Evolutionary conservation across 2,329 filamentous ascomycete genomes (phyloP).

Genomic region (Aspergillus spinulosporus): DNA sequence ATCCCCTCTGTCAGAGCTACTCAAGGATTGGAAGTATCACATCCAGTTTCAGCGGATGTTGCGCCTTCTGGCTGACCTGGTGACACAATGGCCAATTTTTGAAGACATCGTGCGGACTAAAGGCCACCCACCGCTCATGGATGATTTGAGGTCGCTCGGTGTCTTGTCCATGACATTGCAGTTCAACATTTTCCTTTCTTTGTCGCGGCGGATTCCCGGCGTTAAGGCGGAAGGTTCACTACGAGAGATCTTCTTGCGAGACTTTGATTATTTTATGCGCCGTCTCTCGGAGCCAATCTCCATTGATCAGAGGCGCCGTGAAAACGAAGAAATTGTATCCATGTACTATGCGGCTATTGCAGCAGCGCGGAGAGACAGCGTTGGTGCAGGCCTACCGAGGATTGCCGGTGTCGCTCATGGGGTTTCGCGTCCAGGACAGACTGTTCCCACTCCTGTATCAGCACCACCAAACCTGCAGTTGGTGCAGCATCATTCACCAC

Average conservation of each 20-base stretch:
- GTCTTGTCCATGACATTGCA: conserved; percentile 56
- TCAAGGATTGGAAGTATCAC: conserved; percentile 36
- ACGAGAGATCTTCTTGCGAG: conserved; percentile 22
- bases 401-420: background rate
- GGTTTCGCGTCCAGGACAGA: background rate
- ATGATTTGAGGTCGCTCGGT: conserved; percentile 55
- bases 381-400: background rate
- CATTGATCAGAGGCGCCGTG: conserved; percentile 9
- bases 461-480: background rate
- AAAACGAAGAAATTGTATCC: conserved; percentile 20
- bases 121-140: conserved; percentile 57
- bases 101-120: conserved; percentile 35
- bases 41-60: conserved; percentile 42
- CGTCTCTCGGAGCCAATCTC: conserved; percentile 13
- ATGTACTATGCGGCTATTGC: conserved; percentile 18
- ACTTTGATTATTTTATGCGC: conserved; percentile 22
- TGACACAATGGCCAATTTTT: conserved; percentile 43
- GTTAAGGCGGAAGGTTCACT: conserved; percentile 17
- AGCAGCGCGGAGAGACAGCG: background rate
- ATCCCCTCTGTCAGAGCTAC: conserved; percentile 29
- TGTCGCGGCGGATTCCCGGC: conserved; percentile 31
- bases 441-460: background rate
- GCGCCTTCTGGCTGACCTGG: conserved; percentile 48
- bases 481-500: conserved; percentile 1
- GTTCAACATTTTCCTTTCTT: conserved; percentile 51